A percentile compares a stretch with the other conserved stretches of the same genome.
These are phyloP conservation scores for Xerocomus potaroensis DNA, from an alignment of 768 basidiomycete genomes.

Conservation along the genomic window DNA sequence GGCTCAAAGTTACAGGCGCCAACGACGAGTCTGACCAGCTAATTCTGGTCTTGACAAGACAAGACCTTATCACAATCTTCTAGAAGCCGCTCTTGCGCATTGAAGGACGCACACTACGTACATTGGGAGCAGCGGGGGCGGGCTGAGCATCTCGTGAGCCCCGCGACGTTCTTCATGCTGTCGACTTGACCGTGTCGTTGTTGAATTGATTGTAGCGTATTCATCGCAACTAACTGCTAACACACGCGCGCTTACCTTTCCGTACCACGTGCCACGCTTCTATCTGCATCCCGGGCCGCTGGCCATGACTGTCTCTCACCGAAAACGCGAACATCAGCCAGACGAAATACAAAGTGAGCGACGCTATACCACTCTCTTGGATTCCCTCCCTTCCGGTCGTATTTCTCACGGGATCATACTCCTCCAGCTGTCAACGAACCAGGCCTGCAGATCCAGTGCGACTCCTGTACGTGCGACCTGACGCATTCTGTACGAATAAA, in stretches of 20 bases:
- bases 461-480: conserved; percentile 79
- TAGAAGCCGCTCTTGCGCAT: background rate
- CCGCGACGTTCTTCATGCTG: background rate
- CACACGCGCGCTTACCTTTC: background rate
- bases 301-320: conserved; percentile 61
- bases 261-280: background rate
- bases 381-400: background rate
- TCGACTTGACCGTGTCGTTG: background rate
- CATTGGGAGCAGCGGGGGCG: background rate
- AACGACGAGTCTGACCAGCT: too few relatives aligned
- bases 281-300: background rate
- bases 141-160: conserved; percentile 1
- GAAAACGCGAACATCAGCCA: conserved; percentile 58
- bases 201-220: too few relatives aligned
- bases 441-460: conserved; percentile 80
- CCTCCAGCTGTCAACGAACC: conserved; percentile 70
- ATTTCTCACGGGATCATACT: conserved; percentile 33
- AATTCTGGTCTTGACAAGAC: background rate
- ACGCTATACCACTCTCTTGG: background rate
- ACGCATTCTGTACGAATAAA: conserved; percentile 97
- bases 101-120: background rate
- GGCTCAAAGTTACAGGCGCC: too few relatives aligned
- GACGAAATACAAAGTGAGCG: conserved; percentile 62
- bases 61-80: background rate
- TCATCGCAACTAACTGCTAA: too few relatives aligned